Percentiles rank a stretch among this genome's conserved stretches.
Evolutionary conservation across 768 basidiomycete species (phyloP).

Genomic region (Aureoboletus auriporus): DNA sequence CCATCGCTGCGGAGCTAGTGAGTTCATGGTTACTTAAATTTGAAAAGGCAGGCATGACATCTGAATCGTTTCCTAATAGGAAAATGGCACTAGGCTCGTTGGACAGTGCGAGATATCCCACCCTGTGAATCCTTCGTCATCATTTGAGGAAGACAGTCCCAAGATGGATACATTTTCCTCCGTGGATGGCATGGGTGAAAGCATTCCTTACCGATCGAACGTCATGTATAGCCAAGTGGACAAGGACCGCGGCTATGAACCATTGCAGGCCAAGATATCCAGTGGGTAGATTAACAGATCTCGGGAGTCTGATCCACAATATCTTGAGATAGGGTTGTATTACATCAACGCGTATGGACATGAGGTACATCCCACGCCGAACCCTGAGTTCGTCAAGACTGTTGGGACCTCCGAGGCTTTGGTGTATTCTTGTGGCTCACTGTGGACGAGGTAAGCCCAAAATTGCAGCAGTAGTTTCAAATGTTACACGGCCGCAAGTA

Average conservation of each 20-base stretch:
- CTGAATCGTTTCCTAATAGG: slow-evolving; percentile 36
- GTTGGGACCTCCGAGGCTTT: slow-evolving; percentile 61
- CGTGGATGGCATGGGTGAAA: slow-evolving; percentile 52
- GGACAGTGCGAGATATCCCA: slow-evolving; percentile 96
- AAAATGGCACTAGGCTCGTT: slow-evolving; percentile 72
- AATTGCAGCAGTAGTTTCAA: slow-evolving; percentile 4
- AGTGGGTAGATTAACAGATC: slow-evolving; percentile 43
- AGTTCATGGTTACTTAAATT: slow-evolving; percentile 46
- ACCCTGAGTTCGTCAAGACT: slow-evolving; percentile 69
- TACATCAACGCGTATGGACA: slow-evolving; percentile 91
- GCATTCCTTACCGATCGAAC: slow-evolving; percentile 49
- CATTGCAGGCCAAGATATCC: slow-evolving; percentile 56
- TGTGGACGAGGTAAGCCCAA: slow-evolving; percentile 79
- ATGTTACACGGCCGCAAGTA: slow-evolving; percentile 24
- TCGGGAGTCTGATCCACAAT: slow-evolving; percentile 1
- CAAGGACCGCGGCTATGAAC: slow-evolving; percentile 49
- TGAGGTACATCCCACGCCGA: slow-evolving; percentile 88
- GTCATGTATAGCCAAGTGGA: slow-evolving; percentile 57
- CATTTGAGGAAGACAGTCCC: slow-evolving; percentile 26
- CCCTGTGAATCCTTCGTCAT: slow-evolving; percentile 45
- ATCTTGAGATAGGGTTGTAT: slow-evolving; percentile 53
- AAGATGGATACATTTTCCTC: slow-evolving; percentile 42
- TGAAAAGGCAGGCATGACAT: slow-evolving; percentile 24
- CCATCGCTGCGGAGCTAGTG: slow-evolving; percentile 86
- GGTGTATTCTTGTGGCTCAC: slow-evolving; percentile 89